phyloP scores from a whole-genome alignment of 345 rosid species.

The Salix koriyanagi region DNA sequence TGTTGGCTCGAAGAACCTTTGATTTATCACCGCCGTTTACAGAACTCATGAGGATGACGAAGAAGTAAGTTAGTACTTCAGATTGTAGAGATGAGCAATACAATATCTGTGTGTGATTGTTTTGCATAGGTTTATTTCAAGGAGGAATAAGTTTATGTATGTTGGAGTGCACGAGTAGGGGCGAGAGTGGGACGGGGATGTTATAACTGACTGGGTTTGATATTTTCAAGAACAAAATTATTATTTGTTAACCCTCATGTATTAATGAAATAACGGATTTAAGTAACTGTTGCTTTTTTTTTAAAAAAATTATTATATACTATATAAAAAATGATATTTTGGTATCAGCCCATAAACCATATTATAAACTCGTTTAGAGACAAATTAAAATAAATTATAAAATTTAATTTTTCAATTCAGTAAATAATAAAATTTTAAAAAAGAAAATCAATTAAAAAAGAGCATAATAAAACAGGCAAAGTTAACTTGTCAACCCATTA shows the following conservation, averaged over 20 bases:
- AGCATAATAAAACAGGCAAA: too few relatives aligned
- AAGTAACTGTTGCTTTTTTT: too few relatives aligned
- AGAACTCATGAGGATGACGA: not conserved
- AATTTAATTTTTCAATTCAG: too few relatives aligned
- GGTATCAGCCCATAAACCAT: too few relatives aligned
- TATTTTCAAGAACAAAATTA: not conserved
- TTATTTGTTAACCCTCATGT: not conserved
- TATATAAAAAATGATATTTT: too few relatives aligned
- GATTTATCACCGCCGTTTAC: slow-evolving; percentile 26
- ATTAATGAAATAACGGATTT: too few relatives aligned
- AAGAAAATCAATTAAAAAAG: too few relatives aligned
- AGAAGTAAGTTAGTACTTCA: not conserved
- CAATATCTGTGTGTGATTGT: not conserved
- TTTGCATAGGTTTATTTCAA: not conserved
- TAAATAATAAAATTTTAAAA: too few relatives aligned
- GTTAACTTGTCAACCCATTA: too few relatives aligned
- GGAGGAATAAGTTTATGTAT: slow-evolving; percentile 7
- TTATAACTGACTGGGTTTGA: slow-evolving; percentile 6
- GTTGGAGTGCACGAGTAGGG: not conserved
- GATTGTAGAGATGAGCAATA: not conserved
- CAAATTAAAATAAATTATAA: too few relatives aligned
- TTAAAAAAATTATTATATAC: too few relatives aligned
- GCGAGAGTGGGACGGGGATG: slow-evolving; percentile 7
- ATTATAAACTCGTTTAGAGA: too few relatives aligned
- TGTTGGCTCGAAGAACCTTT: slow-evolving; percentile 66